These are phyloP conservation scores for Tirmania nivea DNA, from an alignment of 495 filamentous ascomycete genomes.

Conservation along the genomic window DNA sequence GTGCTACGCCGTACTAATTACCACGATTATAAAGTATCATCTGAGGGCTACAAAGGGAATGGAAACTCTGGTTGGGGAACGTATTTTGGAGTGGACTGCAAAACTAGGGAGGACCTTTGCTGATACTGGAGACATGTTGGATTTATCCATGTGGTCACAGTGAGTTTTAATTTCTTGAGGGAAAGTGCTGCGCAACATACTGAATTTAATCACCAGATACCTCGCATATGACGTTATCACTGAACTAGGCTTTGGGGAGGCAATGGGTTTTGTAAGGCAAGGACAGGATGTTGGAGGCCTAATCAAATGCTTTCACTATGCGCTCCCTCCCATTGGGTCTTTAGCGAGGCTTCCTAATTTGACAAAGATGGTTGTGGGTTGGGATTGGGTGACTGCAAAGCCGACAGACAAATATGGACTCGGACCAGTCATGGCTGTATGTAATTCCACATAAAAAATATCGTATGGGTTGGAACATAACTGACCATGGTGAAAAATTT, in stretches of 20 bases:
- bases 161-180: no score
- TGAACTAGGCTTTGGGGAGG: conserved; percentile 15
- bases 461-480: neutral
- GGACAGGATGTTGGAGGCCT: conserved; percentile 17
- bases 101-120: conserved; percentile 26
- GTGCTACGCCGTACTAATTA: no score
- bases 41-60: conserved; percentile 31
- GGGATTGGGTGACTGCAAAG: neutral
- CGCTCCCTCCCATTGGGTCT: conserved; percentile 26
- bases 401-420: conserved; percentile 1
- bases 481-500: neutral
- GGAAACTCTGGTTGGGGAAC: conserved; percentile 29
- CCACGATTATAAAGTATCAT: conserved; percentile 24
- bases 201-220: conserved; percentile 5
- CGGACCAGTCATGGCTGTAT: neutral
- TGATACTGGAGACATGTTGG: conserved; percentile 25
- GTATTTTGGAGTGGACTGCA: conserved; percentile 25
- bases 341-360: neutral
- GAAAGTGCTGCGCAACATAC: no score
- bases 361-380: neutral
- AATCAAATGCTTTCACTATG: conserved; percentile 31
- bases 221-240: conserved; percentile 20
- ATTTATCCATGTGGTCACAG: conserved; percentile 32
- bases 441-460: neutral
- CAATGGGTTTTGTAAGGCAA: conserved; percentile 13